Conservation (phyloP, 108 stramenopile genomes). For the Nitzschia putrida region DNA sequence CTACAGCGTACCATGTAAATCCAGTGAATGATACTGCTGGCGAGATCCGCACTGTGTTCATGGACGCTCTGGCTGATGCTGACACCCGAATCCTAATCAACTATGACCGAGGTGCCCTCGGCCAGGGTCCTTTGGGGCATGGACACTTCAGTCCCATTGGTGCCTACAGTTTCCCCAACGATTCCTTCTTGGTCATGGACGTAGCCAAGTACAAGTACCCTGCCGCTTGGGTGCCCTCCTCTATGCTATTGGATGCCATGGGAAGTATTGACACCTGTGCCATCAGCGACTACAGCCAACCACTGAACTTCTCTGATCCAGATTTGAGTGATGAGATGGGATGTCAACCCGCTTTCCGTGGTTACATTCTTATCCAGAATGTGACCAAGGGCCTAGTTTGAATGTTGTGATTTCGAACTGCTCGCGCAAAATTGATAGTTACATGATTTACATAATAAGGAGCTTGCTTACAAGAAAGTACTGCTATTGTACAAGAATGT, state of each 20-base stretch:
- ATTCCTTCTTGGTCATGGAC: slow-evolving; percentile 93
- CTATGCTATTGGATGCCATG: slow-evolving; percentile 67
- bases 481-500: no score
- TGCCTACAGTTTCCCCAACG: slow-evolving; percentile 67
- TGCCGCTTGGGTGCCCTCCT: slow-evolving; percentile 88
- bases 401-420: no score
- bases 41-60: slow-evolving; percentile 54
- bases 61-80: slow-evolving; percentile 53
- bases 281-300: slow-evolving; percentile 4
- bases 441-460: no score
- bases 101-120: slow-evolving; percentile 57
- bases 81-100: slow-evolving; percentile 72
- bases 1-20: slow-evolving; percentile 49
- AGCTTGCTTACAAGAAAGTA: no score
- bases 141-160: slow-evolving; percentile 95
- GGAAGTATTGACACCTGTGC: slow-evolving; percentile 68
- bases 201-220: slow-evolving; percentile 98
- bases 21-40: slow-evolving; percentile 21
- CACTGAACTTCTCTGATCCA: background rate
- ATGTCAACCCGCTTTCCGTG: slow-evolving; percentile 54
- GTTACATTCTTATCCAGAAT: slow-evolving; percentile 51
- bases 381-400: background rate
- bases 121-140: slow-evolving; percentile 75
- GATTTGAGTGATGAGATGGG: slow-evolving; percentile 24
- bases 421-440: no score